Base-by-base conservation (phyloP, 306 rosid genomes). In the Lathyrus sativus region DNA sequence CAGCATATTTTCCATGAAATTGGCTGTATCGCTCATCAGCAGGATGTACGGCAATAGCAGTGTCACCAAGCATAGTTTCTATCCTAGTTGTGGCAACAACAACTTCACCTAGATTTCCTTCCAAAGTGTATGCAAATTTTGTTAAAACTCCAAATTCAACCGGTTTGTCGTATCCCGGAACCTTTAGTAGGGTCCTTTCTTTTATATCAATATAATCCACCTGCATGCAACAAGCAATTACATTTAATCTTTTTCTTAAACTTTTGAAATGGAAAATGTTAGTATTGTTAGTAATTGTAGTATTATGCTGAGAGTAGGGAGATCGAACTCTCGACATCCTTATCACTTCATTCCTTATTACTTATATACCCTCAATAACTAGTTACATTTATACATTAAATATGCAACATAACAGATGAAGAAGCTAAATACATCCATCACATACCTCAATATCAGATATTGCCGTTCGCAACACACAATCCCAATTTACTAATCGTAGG, bases 41-140 rank as follows among this genome's bases (percentile, higher is more conserved):
- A 42, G 99, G 95, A 76, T 90, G 97, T 64, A 93, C 59, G 33
- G 99, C 96, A 71, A 93, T 86, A 39, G 99, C 97, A 72, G 96
- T 85, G 81, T 93, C 99, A 12, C 99, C 99, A 28, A 93, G 97
- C 97, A 93, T 93, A 7, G 97, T 90, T 79, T 93, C 99, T 68
- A 93, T 86, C 73, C 99, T 80, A 65, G 97, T 93, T 39, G 99
- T 90, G 67, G 97, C 97, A 58, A 90, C 97, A 72, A 93, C 86
- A 79, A 93, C 84, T 78, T 93, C 97, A 71, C 99, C 99, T 8
- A 85, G 75, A 56, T 67, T 83, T 31, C 80, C 92, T 79, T 93
- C 97, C 80, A 93, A 49, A 70, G 90, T 89, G 77, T 93, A 93
- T 11, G 95, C 90, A 79, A 93, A 93, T 56, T 92, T 88, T 65